Conservation (phyloP, 1,139 yeast genomes). For the Pichia sp. region DNA sequence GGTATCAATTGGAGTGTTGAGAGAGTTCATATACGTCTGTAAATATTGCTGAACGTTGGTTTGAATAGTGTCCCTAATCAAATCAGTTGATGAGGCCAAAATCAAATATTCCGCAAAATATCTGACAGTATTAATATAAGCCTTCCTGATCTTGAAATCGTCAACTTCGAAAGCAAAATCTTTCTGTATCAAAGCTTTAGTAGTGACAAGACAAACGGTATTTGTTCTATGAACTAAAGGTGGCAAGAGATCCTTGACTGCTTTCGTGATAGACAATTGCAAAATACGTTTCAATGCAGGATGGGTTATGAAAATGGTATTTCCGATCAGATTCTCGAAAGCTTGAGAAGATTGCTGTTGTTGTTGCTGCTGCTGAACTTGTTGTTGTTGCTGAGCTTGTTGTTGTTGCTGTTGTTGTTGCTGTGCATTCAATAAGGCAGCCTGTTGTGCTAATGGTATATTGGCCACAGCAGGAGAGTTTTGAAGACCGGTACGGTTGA, state of each 20-base stretch:
- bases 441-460: constrained; percentile 22
- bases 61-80: constrained; percentile 46
- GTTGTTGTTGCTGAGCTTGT: too few relatives aligned
- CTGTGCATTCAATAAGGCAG: constrained; percentile 14
- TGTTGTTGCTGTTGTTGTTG: constrained; percentile 10
- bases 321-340: constrained; percentile 54
- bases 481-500: constrained; percentile 20
- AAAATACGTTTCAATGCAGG: constrained; percentile 79
- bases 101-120: constrained; percentile 60
- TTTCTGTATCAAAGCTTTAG: constrained; percentile 76
- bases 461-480: constrained; percentile 29
- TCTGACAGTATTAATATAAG: constrained; percentile 66
- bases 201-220: constrained; percentile 83
- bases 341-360: constrained; percentile 18
- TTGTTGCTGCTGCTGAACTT: constrained; percentile 12
- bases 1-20: constrained; percentile 48
- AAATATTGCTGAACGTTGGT: constrained; percentile 30
- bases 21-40: constrained; percentile 35
- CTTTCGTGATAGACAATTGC: constrained; percentile 77
- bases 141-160: constrained; percentile 65
- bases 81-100: constrained; percentile 62
- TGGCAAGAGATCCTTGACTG: constrained; percentile 83
- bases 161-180: constrained; percentile 93
- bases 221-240: constrained; percentile 91
- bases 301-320: constrained; percentile 66